A percentile compares a stretch with the other conserved stretches of the same genome.
Evolutionary conservation across 2,329 filamentous ascomycete species (phyloP).

Genomic region (Diaporthe eres): DNA sequence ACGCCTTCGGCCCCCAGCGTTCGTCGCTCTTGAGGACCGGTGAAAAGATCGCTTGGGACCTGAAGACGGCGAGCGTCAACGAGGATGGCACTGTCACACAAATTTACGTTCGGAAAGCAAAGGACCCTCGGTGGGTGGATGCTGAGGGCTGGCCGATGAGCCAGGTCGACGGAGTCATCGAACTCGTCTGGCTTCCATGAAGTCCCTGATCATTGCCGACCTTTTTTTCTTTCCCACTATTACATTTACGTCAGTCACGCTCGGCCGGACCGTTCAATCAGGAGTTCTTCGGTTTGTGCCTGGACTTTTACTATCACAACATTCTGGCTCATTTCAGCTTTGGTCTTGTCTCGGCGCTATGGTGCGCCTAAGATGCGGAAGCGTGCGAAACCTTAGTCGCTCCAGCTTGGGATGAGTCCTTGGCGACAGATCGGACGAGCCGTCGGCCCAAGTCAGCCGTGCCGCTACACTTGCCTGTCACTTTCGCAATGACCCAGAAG

Average conservation of each 20-base stretch:
- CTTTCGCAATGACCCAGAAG: background rate
- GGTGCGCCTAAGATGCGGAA: background rate
- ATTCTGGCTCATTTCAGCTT: background rate
- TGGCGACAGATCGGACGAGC: constrained; percentile 18
- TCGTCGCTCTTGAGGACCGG: constrained; percentile 48
- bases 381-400: background rate
- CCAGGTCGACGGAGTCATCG: constrained; percentile 67
- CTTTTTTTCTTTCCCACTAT: constrained; percentile 11
- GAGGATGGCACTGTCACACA: constrained; percentile 66
- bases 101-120: constrained; percentile 65
- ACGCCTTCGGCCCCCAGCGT: constrained; percentile 50
- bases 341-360: constrained; percentile 1
- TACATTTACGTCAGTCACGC: constrained; percentile 11
- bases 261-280: constrained; percentile 15
- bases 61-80: constrained; percentile 63
- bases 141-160: constrained; percentile 63
- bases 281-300: constrained; percentile 9
- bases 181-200: constrained; percentile 68
- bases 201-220: background rate
- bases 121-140: constrained; percentile 68
- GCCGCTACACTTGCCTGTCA: background rate
- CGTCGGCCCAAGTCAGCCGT: constrained; percentile 11
- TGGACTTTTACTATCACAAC: background rate
- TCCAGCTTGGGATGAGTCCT: constrained; percentile 16
- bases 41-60: constrained; percentile 57